Percentiles rank a stretch among this genome's conserved stretches.
Evolutionary conservation across 2,329 filamentous ascomycete species (phyloP).

Genomic region (Arthrobotrys megalospora): DNA sequence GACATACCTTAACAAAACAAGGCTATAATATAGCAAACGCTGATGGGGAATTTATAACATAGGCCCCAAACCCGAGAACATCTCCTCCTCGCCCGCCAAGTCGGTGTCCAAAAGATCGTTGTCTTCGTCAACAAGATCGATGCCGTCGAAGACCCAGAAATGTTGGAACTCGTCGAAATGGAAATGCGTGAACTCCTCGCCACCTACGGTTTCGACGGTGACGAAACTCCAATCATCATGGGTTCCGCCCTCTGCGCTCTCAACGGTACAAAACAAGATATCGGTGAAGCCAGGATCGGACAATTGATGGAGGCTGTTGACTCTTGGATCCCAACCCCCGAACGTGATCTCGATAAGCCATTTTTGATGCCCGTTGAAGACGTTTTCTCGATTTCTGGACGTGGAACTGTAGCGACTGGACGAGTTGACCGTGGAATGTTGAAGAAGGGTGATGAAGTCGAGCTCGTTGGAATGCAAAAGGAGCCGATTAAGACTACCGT

Average conservation of each 20-base stretch:
- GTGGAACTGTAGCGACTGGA: constrained; percentile 96
- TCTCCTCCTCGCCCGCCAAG: constrained; percentile 95
- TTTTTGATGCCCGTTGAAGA: constrained; percentile 99
- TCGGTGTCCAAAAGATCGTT: constrained; percentile 97
- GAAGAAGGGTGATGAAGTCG: constrained; percentile 94
- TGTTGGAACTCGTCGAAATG: constrained; percentile 99
- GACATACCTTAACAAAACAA: background rate
- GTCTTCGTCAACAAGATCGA: constrained; percentile 99
- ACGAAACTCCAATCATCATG: constrained; percentile 96
- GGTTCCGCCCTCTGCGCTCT: constrained; percentile 96
- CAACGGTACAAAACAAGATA: constrained; percentile 86
- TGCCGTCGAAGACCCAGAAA: constrained; percentile 96
- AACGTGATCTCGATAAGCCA: constrained; percentile 95
- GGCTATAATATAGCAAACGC: background rate
- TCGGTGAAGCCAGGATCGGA: constrained; percentile 89
- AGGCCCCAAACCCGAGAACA: constrained; percentile 98
- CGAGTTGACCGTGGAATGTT: constrained; percentile 95
- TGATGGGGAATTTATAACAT: constrained; percentile 39
- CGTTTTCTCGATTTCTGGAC: constrained; percentile 89
- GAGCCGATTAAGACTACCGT: constrained; percentile 97
- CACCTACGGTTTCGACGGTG: constrained; percentile 96
- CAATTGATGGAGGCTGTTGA: constrained; percentile 92
- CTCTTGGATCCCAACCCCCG: constrained; percentile 93
- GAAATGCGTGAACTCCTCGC: constrained; percentile 98
- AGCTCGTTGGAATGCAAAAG: constrained; percentile 89